phyloP scores from a whole-genome alignment of 2,329 filamentous ascomycete genomes.

The Thelonectria rubi region DNA sequence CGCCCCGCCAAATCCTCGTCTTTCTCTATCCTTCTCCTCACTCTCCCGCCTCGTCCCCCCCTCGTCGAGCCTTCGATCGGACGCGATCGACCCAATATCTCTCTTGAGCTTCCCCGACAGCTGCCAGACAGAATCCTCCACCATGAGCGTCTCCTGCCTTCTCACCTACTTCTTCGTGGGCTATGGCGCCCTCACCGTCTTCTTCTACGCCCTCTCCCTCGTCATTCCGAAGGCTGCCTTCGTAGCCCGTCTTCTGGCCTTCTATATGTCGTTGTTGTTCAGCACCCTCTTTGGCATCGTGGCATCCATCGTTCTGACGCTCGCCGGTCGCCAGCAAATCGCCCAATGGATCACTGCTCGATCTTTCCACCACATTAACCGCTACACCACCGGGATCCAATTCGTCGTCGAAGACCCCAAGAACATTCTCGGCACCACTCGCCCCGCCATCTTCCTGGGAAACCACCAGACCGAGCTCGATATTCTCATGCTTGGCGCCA shows the following conservation, averaged over 20 bases:
- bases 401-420: slow-evolving; percentile 78
- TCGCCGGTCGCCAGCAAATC: slow-evolving; percentile 76
- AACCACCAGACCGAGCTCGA: slow-evolving; percentile 98
- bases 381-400: slow-evolving; percentile 75
- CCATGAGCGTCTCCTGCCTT: slow-evolving; percentile 52
- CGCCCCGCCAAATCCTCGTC: slow-evolving; percentile 21
- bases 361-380: slow-evolving; percentile 83
- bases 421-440: slow-evolving; percentile 67
- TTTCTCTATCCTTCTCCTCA: not conserved
- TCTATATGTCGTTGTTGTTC: slow-evolving; percentile 69
- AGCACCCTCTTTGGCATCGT: slow-evolving; percentile 78
- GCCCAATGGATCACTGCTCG: slow-evolving; percentile 87
- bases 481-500: slow-evolving; percentile 85
- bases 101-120: not conserved
- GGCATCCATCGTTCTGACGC: slow-evolving; percentile 74
- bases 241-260: slow-evolving; percentile 72
- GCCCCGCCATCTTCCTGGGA: slow-evolving; percentile 89
- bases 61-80: slow-evolving; percentile 5
- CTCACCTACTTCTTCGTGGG: slow-evolving; percentile 59
- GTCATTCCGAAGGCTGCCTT: slow-evolving; percentile 70
- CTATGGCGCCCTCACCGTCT: slow-evolving; percentile 60
- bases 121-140: slow-evolving; percentile 14
- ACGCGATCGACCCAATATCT: slow-evolving; percentile 2
- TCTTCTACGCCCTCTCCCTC: slow-evolving; percentile 70
- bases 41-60: not conserved